phyloP scores from a whole-genome alignment of 2,329 filamentous ascomycete genomes.

The Taxawa tesnikishii region DNA sequence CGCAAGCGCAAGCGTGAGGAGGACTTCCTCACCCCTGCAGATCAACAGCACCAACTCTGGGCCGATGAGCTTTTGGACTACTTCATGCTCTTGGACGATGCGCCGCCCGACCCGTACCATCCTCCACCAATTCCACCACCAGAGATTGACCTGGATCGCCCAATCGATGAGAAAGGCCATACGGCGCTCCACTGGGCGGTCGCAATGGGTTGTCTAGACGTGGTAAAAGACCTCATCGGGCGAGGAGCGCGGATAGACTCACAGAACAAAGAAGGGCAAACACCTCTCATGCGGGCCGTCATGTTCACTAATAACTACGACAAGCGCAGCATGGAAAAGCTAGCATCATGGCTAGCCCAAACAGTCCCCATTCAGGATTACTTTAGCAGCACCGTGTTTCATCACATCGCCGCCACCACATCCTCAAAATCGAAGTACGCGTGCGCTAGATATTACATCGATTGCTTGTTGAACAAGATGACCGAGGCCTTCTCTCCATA shows the following conservation, averaged over 20 bases:
- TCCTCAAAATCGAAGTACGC: conserved; percentile 75
- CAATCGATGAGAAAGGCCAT: conserved; percentile 88
- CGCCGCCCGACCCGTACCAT: conserved; percentile 47
- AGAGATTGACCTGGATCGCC: conserved; percentile 77
- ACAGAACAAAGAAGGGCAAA: conserved; percentile 56
- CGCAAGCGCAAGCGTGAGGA: conserved; percentile 70
- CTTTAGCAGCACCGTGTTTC: conserved; percentile 78
- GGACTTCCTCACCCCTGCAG: conserved; percentile 47
- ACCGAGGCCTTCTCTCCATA: conserved; percentile 64
- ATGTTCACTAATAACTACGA: conserved; percentile 96
- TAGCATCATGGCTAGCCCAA: conserved; percentile 71
- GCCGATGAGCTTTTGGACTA: conserved; percentile 92
- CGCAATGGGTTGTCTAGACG: conserved; percentile 90
- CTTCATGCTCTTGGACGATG: conserved; percentile 60
- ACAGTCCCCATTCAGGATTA: conserved; percentile 72
- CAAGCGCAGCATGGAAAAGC: conserved; percentile 75
- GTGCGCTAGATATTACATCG: conserved; percentile 85
- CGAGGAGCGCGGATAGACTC: conserved; percentile 65
- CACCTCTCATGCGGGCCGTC: conserved; percentile 85
- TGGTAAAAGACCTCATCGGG: conserved; percentile 75
- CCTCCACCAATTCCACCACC: conserved; percentile 65
- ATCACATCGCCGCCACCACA: conserved; percentile 85
- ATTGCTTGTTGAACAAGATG: conserved; percentile 79
- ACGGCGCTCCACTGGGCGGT: conserved; percentile 95
- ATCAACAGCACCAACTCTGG: conserved; percentile 81